These are phyloP conservation scores for Lasiosphaeris hirsuta DNA, from an alignment of 495 filamentous ascomycete genomes.

Conservation along the genomic window DNA sequence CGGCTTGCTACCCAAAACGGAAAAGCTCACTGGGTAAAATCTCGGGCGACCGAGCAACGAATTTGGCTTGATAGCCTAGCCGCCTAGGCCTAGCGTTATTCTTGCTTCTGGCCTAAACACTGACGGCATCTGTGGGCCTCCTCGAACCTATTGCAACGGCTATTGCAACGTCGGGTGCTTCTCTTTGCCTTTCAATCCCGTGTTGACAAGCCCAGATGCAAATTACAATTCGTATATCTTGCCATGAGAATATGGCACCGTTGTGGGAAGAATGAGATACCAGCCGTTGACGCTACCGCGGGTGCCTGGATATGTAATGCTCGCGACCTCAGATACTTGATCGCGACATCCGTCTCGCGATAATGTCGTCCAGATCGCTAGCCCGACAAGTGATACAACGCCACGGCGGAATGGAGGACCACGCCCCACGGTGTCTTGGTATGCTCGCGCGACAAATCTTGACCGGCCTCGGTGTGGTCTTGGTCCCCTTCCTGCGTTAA, in stretches of 20 bases:
- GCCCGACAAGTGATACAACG: too few species aligned
- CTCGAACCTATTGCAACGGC: not conserved
- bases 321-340: too few species aligned
- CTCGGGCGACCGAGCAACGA: not conserved
- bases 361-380: too few species aligned
- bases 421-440: too few species aligned
- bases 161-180: conserved; percentile 14
- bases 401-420: too few species aligned
- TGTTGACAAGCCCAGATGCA: not conserved
- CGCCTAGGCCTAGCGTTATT: not conserved
- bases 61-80: not conserved
- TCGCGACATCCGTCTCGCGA: too few species aligned
- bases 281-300: not conserved
- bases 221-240: not conserved
- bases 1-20: conserved; percentile 1
- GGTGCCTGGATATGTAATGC: too few species aligned
- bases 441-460: too few species aligned
- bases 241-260: not conserved
- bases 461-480: too few species aligned
- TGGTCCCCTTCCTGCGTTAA: too few species aligned
- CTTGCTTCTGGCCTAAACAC: not conserved
- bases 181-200: not conserved
- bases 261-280: not conserved
- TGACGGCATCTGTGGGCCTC: not conserved
- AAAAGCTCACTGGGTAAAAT: not conserved